A percentile compares a stretch with the other conserved stretches of the same genome.
Evolutionary conservation across 129 eudicot genomes (phyloP).

Genomic region (Flaveria linearis): DNA sequence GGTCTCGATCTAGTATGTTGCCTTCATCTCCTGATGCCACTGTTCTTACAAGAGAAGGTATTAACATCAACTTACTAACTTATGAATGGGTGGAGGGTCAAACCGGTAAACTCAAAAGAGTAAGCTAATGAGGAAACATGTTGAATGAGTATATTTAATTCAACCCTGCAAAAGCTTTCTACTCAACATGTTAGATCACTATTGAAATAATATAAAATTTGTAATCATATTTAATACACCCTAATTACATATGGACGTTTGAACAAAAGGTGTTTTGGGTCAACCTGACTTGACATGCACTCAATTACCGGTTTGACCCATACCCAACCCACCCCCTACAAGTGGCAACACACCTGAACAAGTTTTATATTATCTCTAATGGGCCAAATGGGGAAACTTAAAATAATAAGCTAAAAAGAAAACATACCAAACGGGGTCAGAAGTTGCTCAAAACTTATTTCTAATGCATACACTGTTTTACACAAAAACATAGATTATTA

Average conservation of each 20-base stretch:
- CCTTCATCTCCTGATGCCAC: constrained; percentile 78
- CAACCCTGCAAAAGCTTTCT: background rate
- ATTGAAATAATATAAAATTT: background rate
- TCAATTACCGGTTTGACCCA: background rate
- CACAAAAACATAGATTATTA: background rate
- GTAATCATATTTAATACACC: background rate
- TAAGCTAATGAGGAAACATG: background rate
- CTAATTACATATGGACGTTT: background rate
- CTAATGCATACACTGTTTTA: background rate
- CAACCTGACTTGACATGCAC: background rate
- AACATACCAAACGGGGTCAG: background rate
- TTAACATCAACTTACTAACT: background rate
- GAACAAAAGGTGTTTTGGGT: background rate
- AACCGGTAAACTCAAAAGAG: background rate
- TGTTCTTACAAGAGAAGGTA: constrained; percentile 86
- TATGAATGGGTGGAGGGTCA: constrained; percentile 14
- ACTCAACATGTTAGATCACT: background rate
- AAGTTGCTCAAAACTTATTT: background rate
- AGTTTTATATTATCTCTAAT: background rate
- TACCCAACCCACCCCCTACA: background rate
- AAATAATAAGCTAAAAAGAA: background rate
- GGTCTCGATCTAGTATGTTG: constrained; percentile 71
- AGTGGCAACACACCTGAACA: background rate
- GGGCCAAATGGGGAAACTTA: background rate
- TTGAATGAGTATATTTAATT: background rate